phyloP scores from a whole-genome alignment of 129 eudicot species.

The Scalesia atractyloides region DNA sequence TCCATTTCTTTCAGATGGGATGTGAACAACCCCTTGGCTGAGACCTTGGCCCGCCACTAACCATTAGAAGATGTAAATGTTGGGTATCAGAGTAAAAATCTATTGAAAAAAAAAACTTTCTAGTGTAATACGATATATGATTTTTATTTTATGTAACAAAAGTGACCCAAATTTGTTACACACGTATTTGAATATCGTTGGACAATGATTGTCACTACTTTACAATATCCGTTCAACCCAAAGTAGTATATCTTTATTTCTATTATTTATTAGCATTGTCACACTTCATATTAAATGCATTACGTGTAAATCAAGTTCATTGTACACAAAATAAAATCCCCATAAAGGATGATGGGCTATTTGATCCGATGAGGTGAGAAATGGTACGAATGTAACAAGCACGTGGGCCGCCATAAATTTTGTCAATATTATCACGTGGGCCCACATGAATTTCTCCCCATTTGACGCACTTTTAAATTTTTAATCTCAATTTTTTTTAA shows the following conservation, averaged over 20 bases:
- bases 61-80: too few species aligned
- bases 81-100: too few species aligned
- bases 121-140: too few species aligned
- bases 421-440: slow-evolving; percentile 27
- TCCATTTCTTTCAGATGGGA: too few species aligned
- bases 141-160: too few species aligned
- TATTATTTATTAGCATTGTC: background rate
- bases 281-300: background rate
- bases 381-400: slow-evolving; percentile 10
- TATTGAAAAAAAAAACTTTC: too few species aligned
- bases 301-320: slow-evolving; percentile 22
- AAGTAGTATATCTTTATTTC: background rate
- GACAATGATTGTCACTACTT: too few species aligned
- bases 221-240: background rate
- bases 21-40: too few species aligned
- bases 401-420: slow-evolving; percentile 30
- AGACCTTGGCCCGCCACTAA: too few species aligned
- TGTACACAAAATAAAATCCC: slow-evolving; percentile 19
- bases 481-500: background rate
- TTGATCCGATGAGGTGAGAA: slow-evolving; percentile 16
- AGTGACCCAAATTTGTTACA: too few species aligned
- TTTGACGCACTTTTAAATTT: background rate
- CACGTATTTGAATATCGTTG: too few species aligned
- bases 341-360: slow-evolving; percentile 20
- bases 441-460: slow-evolving; percentile 21